Base-by-base conservation (phyloP, 768 basidiomycete species). In the Tylopilus plumbeoviolaceoides region DNA sequence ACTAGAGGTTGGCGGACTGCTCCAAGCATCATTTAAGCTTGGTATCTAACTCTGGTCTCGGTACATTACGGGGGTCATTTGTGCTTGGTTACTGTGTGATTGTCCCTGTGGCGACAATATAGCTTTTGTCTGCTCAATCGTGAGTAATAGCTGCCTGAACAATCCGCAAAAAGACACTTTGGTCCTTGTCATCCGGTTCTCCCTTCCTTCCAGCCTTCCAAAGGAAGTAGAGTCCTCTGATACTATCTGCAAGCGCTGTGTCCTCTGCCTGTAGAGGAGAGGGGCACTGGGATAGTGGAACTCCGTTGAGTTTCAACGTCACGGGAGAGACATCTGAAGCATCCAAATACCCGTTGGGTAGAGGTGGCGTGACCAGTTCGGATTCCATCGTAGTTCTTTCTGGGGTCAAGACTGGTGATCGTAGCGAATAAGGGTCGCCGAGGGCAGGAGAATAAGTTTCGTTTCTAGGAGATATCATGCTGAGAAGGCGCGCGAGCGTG, bases 141-240 rank as follows among this genome's bases (percentile, higher is more conserved):
- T 50, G 43, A 7, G 51, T 36, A 49, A 70, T 52, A 18, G 70
- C 71, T 5, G 65, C 60, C 51, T 54, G 68, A 42, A 75, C 74
- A 45, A 70, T 63, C 46, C 59, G 63, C 48, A 75, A 53, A 59
- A 75, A 75, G 40, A 50, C 41, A n/a, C 50, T 61, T 25, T 53
- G 65, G 33, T 62, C 66, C 20, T 61, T 62, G 23, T 58, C 63
- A 9, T 55, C 60, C 0, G 47, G 38, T 27, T 55, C 54, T 18
- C 51, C 63, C 47, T 52, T 58, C 44, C 66, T 70, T 27, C 74
- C 69, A 10, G 74, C 60, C 62, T 70, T 79, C 85, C 87, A 87
- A 20, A 87, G 73, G 27, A 65, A 71, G 64, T 80, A 86, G 38
- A 89, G 63, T 2, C 81, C 78, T 53, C 72, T 75, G 45, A 86